A percentile compares a stretch with the other conserved stretches of the same genome.
Evolutionary conservation across 73 alveolate species (phyloP).

Genomic region (Blepharisma japonicum): DNA sequence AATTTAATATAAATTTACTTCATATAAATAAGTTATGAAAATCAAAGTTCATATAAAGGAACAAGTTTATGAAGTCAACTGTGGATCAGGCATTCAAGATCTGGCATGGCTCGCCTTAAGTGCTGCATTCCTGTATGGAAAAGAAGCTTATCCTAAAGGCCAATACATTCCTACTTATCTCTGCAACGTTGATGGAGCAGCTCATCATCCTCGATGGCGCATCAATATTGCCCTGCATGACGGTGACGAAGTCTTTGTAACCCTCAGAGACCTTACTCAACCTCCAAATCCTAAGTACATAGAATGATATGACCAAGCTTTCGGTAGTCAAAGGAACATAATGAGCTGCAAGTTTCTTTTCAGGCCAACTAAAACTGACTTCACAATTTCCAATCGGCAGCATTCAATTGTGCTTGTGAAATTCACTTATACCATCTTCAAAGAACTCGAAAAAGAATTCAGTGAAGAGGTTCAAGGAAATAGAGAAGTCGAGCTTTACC

Average conservation of each 20-base stretch:
- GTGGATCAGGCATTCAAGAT: constrained; percentile 74
- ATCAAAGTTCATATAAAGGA: constrained; percentile 55
- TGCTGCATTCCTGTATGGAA: constrained; percentile 67
- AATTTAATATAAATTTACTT: too few species aligned
- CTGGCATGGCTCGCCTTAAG: constrained; percentile 67
- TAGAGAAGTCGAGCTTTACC: background rate
- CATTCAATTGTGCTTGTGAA: constrained; percentile 4
- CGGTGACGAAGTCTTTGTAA: constrained; percentile 14
- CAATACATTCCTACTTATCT: constrained; percentile 54
- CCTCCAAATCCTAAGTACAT: background rate
- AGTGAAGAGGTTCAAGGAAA: background rate
- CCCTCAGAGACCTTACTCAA: background rate
- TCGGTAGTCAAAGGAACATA: constrained; percentile 9
- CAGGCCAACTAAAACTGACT: background rate
- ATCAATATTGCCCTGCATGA: constrained; percentile 12
- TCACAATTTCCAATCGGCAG: background rate
- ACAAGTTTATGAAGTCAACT: constrained; percentile 58
- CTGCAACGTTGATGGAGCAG: background rate
- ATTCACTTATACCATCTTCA: constrained; percentile 1
- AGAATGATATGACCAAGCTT: constrained; percentile 20
- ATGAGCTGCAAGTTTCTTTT: background rate
- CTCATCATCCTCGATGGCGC: constrained; percentile 24
- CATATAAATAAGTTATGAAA: too few species aligned
- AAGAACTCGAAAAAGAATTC: constrained; percentile 4
- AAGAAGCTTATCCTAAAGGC: constrained; percentile 63